Evolutionary conservation across 768 basidiomycete genomes (phyloP).

Genomic region (Fibroporia radiculosa): DNA sequence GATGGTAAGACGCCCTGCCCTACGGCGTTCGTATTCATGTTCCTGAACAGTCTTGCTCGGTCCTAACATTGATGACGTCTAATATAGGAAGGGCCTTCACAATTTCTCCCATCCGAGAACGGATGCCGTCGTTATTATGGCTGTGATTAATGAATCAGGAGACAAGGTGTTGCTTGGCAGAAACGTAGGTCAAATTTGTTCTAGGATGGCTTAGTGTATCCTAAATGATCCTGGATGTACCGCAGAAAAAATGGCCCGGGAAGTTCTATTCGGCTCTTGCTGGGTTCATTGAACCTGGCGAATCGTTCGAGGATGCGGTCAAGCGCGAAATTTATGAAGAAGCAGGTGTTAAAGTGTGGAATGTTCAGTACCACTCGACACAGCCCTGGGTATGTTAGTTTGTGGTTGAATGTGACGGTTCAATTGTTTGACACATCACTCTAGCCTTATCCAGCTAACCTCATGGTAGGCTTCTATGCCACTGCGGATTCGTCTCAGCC

Average conservation of each 20-base stretch:
- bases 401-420: background rate
- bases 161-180: conserved; percentile 85
- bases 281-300: conserved; percentile 92
- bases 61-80: conserved; percentile 3
- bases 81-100: conserved; percentile 67
- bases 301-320: conserved; percentile 92
- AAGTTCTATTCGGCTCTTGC: conserved; percentile 80
- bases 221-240: too few species aligned
- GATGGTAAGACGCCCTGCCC: conserved; percentile 58
- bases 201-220: too few species aligned
- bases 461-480: conserved; percentile 90
- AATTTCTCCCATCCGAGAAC: conserved; percentile 82
- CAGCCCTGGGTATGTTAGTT: conserved; percentile 69
- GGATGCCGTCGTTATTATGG: conserved; percentile 89
- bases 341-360: conserved; percentile 81
- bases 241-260: conserved; percentile 57
- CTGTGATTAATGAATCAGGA: conserved; percentile 69
- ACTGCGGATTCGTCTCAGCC: conserved; percentile 64
- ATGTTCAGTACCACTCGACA: conserved; percentile 77
- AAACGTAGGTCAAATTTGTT: conserved; percentile 48
- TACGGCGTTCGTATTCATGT: conserved; percentile 42
- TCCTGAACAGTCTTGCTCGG: conserved; percentile 2
- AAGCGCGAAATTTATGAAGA: conserved; percentile 94
- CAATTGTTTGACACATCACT: background rate
- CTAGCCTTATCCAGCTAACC: conserved; percentile 84